Evolutionary conservation across 2,329 filamentous ascomycete genomes (phyloP), one percentile per base, ranked within the genome.

Genomic region (Aphanoascus verrucosus): DNA sequence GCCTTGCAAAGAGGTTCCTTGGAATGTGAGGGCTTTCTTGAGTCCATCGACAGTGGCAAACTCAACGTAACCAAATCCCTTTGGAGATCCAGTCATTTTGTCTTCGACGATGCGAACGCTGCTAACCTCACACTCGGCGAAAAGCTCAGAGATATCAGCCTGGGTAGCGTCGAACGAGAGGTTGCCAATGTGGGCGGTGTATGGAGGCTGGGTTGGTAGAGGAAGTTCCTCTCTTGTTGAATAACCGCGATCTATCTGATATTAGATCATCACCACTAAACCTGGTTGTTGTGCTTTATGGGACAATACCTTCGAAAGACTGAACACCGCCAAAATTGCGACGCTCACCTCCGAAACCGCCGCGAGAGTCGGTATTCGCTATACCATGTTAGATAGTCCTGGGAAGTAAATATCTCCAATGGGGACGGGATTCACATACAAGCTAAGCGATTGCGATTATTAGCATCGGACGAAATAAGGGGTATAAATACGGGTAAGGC

Each of bases 1-100:
- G 62, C 89, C 89, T 69, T 94, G 85, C 70, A 97, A 90, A 55
- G 81, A 83, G 57, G 82, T 77, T 63, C 88, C 87, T 64, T 90
- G 90, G 58, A 93, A 79, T 55, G 83, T 81, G 59, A 98, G 79
- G 54, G 93, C 93, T 72, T 89, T 85, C 77, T 94, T 94, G 65
- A 98, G 76, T 56, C 91, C 91, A 48, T 97, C 91, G 43, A 93
- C 74, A 49, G 82, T 84, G 60, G 78, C 82, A 65, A 98, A 98
- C 71, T 98, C 93, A 60, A 94, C 91, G 69, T 98, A 98, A 57
- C 91, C 93, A 65, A 98, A 98, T 47, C 93, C 93, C 77, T 98
- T 98, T 60, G 93, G 93, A 66, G 90, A 89, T 71, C 85, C 83
- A 67, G 93, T 86, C 69, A 95, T 79, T 67, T 91, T 93, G 72